Evolutionary conservation across 2,329 filamentous ascomycete genomes (phyloP).

Genomic region (Aspergillus carbonarius): DNA sequence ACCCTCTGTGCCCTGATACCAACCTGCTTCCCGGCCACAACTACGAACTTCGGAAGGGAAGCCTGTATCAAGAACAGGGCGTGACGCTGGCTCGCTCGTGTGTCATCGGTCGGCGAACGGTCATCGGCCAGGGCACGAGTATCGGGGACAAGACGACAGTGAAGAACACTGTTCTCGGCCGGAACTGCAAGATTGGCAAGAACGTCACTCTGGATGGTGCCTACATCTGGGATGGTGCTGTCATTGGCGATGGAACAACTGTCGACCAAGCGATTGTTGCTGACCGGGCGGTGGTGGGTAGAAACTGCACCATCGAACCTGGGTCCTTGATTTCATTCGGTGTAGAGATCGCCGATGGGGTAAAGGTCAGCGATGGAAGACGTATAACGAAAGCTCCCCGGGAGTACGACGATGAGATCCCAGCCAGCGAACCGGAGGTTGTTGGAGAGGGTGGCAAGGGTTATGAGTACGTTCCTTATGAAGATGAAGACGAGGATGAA

Average conservation of each 20-base stretch:
- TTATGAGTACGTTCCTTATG: constrained; percentile 64
- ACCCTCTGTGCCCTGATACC: constrained; percentile 84
- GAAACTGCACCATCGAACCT: constrained; percentile 64
- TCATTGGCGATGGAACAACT: constrained; percentile 70
- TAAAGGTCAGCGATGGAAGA: constrained; percentile 42
- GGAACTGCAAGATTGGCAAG: constrained; percentile 80
- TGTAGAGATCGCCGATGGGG: constrained; percentile 67
- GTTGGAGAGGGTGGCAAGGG: constrained; percentile 62
- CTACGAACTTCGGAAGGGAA: constrained; percentile 68
- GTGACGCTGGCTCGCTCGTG: constrained; percentile 73
- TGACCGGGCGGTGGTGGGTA: constrained; percentile 68
- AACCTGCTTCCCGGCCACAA: constrained; percentile 77
- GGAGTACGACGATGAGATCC: constrained; percentile 44
- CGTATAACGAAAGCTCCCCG: constrained; percentile 48
- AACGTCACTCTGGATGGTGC: constrained; percentile 77
- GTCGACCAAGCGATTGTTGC: constrained; percentile 75
- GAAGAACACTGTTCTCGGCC: constrained; percentile 75
- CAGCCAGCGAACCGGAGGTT: constrained; percentile 50
- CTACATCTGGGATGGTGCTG: constrained; percentile 83
- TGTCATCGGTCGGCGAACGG: constrained; percentile 64
- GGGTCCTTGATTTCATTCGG: constrained; percentile 80
- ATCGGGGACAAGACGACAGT: constrained; percentile 72
- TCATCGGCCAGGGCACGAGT: constrained; percentile 73
- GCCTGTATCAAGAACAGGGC: constrained; percentile 74
- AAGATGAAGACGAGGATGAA: constrained; percentile 65